Evolutionary conservation across 768 basidiomycete species (phyloP).

Genomic region (Tephrocybe sp.): DNA sequence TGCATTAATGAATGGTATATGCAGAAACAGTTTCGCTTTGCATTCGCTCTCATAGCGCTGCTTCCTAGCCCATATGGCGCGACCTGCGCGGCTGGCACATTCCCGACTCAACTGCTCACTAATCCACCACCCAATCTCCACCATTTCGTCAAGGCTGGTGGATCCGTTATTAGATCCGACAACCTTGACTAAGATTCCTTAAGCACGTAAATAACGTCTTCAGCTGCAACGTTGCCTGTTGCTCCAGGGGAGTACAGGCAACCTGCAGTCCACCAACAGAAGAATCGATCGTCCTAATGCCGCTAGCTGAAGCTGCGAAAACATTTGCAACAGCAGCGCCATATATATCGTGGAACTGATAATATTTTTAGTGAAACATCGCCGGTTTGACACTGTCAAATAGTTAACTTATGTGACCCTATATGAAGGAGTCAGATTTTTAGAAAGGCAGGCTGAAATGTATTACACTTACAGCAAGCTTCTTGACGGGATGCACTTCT

Average conservation of each 20-base stretch:
- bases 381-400: background rate
- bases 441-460: background rate
- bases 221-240: slow-evolving; percentile 92
- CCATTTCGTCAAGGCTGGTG: slow-evolving; percentile 64
- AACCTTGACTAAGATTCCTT: slow-evolving; percentile 56
- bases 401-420: slow-evolving; percentile 4
- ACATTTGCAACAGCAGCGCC: slow-evolving; percentile 82
- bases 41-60: slow-evolving; percentile 6
- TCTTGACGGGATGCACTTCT: slow-evolving; percentile 56
- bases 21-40: slow-evolving; percentile 7
- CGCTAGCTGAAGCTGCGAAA: slow-evolving; percentile 64
- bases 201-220: slow-evolving; percentile 86
- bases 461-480: slow-evolving; percentile 60
- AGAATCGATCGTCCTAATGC: slow-evolving; percentile 79
- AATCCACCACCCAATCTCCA: slow-evolving; percentile 83
- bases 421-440: background rate
- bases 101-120: slow-evolving; percentile 59
- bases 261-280: slow-evolving; percentile 86
- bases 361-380: background rate
- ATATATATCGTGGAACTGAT: slow-evolving; percentile 86
- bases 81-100: slow-evolving; percentile 75
- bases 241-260: slow-evolving; percentile 97
- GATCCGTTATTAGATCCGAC: slow-evolving; percentile 36
- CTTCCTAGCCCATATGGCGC: slow-evolving; percentile 57
- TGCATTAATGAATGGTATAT: too few relatives aligned